Evolutionary conservation across 257 asterid genomes (phyloP), one percentile per base, ranked within the genome.

Genomic region (Echium plantagineum): DNA sequence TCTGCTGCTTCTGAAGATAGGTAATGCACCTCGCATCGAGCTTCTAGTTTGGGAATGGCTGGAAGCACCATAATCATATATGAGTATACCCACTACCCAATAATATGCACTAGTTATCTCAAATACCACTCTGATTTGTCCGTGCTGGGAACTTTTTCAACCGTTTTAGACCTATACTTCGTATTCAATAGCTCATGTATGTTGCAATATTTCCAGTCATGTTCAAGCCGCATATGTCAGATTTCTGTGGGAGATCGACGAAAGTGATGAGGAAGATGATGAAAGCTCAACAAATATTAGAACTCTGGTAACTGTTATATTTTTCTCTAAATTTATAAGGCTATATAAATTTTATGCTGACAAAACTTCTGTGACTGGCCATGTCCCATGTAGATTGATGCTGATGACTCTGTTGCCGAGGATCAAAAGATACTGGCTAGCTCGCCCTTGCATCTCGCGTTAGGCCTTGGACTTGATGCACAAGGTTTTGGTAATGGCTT

Each of bases 161-260:
- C 54, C 51, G 32, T 17, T 38, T 52, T 18, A n/a, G 20, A 15
- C 7, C 10, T 17, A 20, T 20, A n/a, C 26, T 12, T 7, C 22
- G 1, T 18, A 53, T 32, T 59, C 19, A 32, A 32, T 35, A 57
- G 35, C 61, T 64, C 66, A 72, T 35, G 51, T 59, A 49, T 68
- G 19, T 51, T 63, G 72, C 58, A 52, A 42, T 62, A 55, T 70
- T 73, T 70, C 56, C 84, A 91, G 98, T 70, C 55, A 85, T 74
- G 80, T 88, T 69, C 94, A 77, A 61, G 95, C 89, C 47, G 94
- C 94, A 62, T 80, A 81, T 67, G 90, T 96, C 32, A 77, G 80
- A 67, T 88, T 86, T 65, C 80, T 91, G 51, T 91, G 97, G 98
- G 83, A 80, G 22, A 65, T 76, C n/a, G 94, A 74, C 61, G 90